These are phyloP conservation scores for Auriscalpium orientale DNA, from an alignment of 768 basidiomycete genomes.

Conservation along the genomic window DNA sequence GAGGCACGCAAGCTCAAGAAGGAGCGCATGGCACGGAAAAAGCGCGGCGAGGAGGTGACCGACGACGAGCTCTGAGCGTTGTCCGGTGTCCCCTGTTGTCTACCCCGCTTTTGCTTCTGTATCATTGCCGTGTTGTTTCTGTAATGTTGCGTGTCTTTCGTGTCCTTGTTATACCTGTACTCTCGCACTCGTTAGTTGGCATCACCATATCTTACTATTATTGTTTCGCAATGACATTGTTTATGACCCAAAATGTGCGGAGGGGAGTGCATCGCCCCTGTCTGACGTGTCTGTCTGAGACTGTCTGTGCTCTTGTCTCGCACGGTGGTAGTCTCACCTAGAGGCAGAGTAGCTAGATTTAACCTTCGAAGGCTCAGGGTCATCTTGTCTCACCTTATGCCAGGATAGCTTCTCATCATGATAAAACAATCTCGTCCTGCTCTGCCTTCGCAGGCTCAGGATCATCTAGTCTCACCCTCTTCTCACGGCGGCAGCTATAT, in stretches of 20 bases:
- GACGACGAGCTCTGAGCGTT: slow-evolving; percentile 39
- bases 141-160: slow-evolving; percentile 3
- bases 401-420: no score
- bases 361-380: no score
- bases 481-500: no score
- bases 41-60: slow-evolving; percentile 72
- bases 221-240: neutral
- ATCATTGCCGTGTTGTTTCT: neutral
- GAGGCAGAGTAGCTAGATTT: no score
- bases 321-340: no score
- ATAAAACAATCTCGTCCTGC: no score
- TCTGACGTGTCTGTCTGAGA: no score
- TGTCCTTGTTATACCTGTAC: slow-evolving; percentile 17
- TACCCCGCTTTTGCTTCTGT: neutral
- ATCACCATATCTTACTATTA: slow-evolving; percentile 9
- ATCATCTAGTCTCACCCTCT: no score
- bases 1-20: slow-evolving; percentile 94
- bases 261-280: no score
- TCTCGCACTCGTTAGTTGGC: slow-evolving; percentile 13
- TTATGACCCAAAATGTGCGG: neutral
- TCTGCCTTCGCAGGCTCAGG: no score
- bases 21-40: slow-evolving; percentile 87
- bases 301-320: no score
- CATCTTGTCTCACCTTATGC: no score
- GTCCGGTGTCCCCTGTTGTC: neutral